Percentiles rank a stretch among this genome's conserved stretches.
Evolutionary conservation across 352 stramenopile genomes (phyloP).

Genomic region (Saprolegnia parasitica): DNA sequence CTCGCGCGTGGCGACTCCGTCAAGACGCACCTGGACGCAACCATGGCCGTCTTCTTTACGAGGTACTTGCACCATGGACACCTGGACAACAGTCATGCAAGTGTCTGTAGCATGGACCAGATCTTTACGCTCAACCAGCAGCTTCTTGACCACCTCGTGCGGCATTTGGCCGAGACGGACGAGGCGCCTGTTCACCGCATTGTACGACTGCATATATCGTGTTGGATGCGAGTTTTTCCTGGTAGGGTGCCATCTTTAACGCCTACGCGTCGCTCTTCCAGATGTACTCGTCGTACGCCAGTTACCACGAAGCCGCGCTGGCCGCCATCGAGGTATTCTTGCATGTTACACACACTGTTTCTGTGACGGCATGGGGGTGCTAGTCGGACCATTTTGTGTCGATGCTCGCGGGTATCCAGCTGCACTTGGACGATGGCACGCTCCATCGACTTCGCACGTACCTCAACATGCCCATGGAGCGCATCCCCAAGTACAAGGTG

Average conservation of each 20-base stretch:
- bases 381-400: constrained; percentile 58
- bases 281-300: constrained; percentile 81
- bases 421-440: constrained; percentile 43
- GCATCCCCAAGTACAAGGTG: constrained; percentile 81
- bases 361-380: too few species aligned
- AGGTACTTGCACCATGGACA: too few species aligned
- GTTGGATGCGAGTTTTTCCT: constrained; percentile 9
- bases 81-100: too few species aligned
- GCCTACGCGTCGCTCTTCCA: constrained; percentile 81
- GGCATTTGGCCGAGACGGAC: constrained; percentile 65
- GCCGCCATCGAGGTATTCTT: constrained; percentile 46
- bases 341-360: neutral
- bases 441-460: constrained; percentile 61
- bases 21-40: constrained; percentile 55
- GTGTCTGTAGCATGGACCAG: constrained; percentile 77
- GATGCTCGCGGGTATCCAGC: constrained; percentile 67
- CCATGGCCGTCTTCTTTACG: constrained; percentile 84
- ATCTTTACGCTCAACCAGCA: constrained; percentile 87
- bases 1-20: neutral
- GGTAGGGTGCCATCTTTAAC: constrained; percentile 79
- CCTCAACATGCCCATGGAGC: constrained; percentile 84
- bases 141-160: constrained; percentile 75
- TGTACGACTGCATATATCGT: constrained; percentile 19
- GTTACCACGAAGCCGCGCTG: constrained; percentile 63
- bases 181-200: constrained; percentile 33